phyloP scores from a whole-genome alignment of 495 filamentous ascomycete genomes.

The Hypoxylon cercidicola region DNA sequence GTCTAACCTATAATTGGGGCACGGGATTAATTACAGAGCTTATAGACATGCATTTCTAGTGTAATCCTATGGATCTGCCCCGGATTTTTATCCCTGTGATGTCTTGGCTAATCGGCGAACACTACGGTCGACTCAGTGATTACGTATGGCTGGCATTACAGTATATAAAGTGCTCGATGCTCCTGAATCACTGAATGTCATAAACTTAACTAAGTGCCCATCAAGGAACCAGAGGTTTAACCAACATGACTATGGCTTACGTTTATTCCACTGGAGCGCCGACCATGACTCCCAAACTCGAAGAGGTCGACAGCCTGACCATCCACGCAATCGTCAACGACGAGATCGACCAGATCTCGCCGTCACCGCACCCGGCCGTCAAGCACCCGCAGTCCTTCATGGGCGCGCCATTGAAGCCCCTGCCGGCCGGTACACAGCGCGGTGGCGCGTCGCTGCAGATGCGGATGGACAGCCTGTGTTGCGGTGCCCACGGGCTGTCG shows the following conservation, averaged over 20 bases:
- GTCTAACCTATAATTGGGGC: not conserved
- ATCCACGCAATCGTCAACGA: slow-evolving; percentile 47
- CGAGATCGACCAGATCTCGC: slow-evolving; percentile 68
- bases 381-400: slow-evolving; percentile 56
- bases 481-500: slow-evolving; percentile 68
- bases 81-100: not conserved
- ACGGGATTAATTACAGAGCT: not conserved
- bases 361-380: slow-evolving; percentile 60
- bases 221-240: not conserved
- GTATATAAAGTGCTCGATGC: slow-evolving; percentile 5
- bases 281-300: slow-evolving; percentile 13
- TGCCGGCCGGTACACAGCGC: slow-evolving; percentile 28
- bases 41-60: not conserved
- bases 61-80: not conserved
- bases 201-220: not conserved
- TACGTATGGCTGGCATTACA: not conserved
- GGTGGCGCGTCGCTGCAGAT: slow-evolving; percentile 60
- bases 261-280: not conserved
- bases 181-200: not conserved
- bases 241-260: not conserved
- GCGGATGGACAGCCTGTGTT: slow-evolving; percentile 67
- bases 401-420: slow-evolving; percentile 49
- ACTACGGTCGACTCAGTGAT: not conserved
- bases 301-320: slow-evolving; percentile 31
- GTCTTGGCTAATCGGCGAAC: slow-evolving; percentile 26